Evolutionary conservation across 352 stramenopile species (phyloP), one percentile per base, ranked within the genome.

Genomic region (Phytophthora sp.): DNA sequence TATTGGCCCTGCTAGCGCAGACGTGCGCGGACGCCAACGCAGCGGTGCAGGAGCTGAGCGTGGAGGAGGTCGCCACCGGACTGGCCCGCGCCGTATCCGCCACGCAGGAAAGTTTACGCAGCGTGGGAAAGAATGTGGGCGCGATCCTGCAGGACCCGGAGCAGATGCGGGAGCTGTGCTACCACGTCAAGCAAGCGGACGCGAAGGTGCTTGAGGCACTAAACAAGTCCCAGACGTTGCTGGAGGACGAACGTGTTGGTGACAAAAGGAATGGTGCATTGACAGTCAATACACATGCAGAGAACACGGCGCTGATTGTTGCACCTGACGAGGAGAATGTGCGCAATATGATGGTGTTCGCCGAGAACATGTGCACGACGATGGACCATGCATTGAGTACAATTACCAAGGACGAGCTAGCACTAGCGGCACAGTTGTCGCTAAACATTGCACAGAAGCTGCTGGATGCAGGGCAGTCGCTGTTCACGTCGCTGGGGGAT

Each of bases 401-500:
- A 29, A 92, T 94, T 61, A 84, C 80, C 3, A 70, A 88, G 57
- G 83, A 91, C 50, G 86, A 94, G 58, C 71, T 92, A 24, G 56
- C 73, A 8, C 42, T 94, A 7, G 84, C 84, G 8, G 77, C 82
- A 1, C 86, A 93, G 57, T 66, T 94, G 15, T 92, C 82, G 49
- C 73, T 94, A 8, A 75, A 72, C n/a, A 83, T 94, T 42, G 79
- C 86, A 20, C 80, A 93, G 67, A 89, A 86, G 35, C 59, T 93
- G 18, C 65, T 94, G 11, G 73, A 93, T 49, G 80, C 81, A 21
- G 86, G 86, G 0, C 80, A 91, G 50, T 58, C 81, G 31, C 47
- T 94, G 21, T 93, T 94, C 46, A 74, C 80, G 58, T 92, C 86
- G 35, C 65, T 94, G 30, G 79, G 82, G 15, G 82, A 93, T 31